phyloP scores from a whole-genome alignment of 768 basidiomycete species.

The Russula olivacea region DNA sequence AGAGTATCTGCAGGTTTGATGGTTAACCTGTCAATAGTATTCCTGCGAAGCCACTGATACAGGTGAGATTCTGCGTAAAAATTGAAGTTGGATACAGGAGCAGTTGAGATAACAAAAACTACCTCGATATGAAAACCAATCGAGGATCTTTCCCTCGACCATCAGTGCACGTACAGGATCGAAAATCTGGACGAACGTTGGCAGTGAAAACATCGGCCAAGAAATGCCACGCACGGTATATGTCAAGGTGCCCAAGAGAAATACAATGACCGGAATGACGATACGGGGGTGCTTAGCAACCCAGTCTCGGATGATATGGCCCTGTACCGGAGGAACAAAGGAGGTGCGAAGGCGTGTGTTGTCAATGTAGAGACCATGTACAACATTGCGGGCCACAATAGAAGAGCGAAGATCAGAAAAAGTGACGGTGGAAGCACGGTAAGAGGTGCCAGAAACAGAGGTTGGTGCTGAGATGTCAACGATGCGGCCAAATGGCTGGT shows the following conservation, averaged over 20 bases:
- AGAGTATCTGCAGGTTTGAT: constrained; percentile 28
- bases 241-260: constrained; percentile 83
- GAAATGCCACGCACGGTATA: constrained; percentile 57
- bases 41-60: constrained; percentile 68
- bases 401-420: constrained; percentile 65
- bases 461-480: constrained; percentile 54
- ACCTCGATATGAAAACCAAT: constrained; percentile 82
- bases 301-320: constrained; percentile 70
- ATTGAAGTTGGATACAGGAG: background rate
- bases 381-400: constrained; percentile 73
- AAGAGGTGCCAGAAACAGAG: constrained; percentile 57
- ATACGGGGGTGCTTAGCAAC: constrained; percentile 82
- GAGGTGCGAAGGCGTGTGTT: constrained; percentile 46
- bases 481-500: constrained; percentile 79
- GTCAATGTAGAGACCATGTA: constrained; percentile 50
- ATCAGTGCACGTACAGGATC: constrained; percentile 85
- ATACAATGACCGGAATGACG: constrained; percentile 71
- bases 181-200: constrained; percentile 59
- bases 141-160: constrained; percentile 73
- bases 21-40: constrained; percentile 51
- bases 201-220: background rate
- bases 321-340: constrained; percentile 61
- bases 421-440: constrained; percentile 57
- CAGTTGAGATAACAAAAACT: constrained; percentile 17
- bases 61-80: constrained; percentile 53